phyloP scores from a whole-genome alignment of 2,329 filamentous ascomycete species.

The Xylariaceae sp. region DNA sequence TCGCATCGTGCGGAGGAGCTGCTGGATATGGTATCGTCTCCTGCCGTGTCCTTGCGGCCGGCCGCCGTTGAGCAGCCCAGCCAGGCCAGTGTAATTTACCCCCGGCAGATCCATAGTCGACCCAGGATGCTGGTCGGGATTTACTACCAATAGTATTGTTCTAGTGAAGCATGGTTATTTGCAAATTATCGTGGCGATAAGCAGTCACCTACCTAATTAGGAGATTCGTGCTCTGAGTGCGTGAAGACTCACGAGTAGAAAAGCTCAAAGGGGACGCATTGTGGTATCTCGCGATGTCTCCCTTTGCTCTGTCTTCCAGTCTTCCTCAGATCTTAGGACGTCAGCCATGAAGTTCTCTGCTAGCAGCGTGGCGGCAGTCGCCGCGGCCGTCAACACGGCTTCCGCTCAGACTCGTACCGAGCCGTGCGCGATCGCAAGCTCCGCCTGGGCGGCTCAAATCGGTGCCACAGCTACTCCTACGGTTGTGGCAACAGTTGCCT shows the following conservation, averaged over 20 bases:
- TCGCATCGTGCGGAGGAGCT: background rate
- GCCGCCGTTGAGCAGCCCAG: background rate
- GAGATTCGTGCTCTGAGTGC: slow-evolving; percentile 15
- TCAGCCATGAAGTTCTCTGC: slow-evolving; percentile 26
- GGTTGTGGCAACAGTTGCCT: slow-evolving; percentile 46
- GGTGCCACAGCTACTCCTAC: slow-evolving; percentile 39
- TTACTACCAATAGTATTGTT: slow-evolving; percentile 15
- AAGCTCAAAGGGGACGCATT: slow-evolving; percentile 4
- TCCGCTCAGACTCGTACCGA: slow-evolving; percentile 31
- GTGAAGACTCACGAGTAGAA: slow-evolving; percentile 18
- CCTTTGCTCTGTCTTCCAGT: slow-evolving; percentile 8
- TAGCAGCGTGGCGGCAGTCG: slow-evolving; percentile 21
- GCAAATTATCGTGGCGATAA: slow-evolving; percentile 15
- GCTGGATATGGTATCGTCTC: slow-evolving; percentile 5
- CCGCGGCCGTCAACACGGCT: slow-evolving; percentile 14
- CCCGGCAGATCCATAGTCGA: slow-evolving; percentile 7
- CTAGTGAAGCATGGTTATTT: slow-evolving; percentile 7
- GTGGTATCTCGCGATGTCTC: slow-evolving; percentile 4
- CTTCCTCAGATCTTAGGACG: slow-evolving; percentile 7
- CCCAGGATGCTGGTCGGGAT: slow-evolving; percentile 14
- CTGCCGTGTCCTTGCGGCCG: background rate
- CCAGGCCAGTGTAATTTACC: slow-evolving; percentile 13
- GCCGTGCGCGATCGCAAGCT: slow-evolving; percentile 40
- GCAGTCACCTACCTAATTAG: slow-evolving; percentile 27
- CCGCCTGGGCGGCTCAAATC: slow-evolving; percentile 39